phyloP scores from a whole-genome alignment of 2,329 filamentous ascomycete species.

The Venturia aucupariae region DNA sequence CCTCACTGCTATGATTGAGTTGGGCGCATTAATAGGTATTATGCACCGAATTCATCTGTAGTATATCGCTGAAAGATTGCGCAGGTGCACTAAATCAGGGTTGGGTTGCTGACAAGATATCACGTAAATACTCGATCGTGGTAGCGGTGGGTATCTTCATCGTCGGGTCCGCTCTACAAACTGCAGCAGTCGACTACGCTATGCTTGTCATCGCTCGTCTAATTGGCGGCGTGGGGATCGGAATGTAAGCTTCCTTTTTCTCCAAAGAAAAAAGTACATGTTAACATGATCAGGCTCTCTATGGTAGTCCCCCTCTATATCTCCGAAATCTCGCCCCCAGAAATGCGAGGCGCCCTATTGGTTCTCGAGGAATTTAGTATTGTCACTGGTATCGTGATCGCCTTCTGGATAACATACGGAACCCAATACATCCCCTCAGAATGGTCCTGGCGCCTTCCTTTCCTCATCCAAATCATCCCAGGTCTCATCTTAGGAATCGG shows the following conservation, averaged over 20 bases:
- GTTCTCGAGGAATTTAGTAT: constrained; percentile 41
- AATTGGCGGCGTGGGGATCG: constrained; percentile 44
- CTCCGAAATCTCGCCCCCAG: constrained; percentile 42
- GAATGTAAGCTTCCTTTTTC: constrained; percentile 31
- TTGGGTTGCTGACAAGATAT: constrained; percentile 44
- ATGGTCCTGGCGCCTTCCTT: constrained; percentile 39
- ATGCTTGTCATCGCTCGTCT: constrained; percentile 43
- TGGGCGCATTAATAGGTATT: constrained; percentile 36
- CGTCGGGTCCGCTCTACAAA: constrained; percentile 43
- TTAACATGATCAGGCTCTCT: not conserved
- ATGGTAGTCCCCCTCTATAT: constrained; percentile 44
- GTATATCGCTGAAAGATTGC: not conserved
- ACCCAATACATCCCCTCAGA: constrained; percentile 36
- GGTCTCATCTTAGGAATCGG: constrained; percentile 31
- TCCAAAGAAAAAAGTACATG: not conserved
- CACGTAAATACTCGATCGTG: constrained; percentile 43
- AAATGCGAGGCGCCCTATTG: constrained; percentile 39
- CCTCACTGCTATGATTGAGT: constrained; percentile 46
- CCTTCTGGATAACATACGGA: constrained; percentile 47
- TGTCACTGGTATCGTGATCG: constrained; percentile 39
- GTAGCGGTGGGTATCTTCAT: constrained; percentile 44
- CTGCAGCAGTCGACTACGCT: constrained; percentile 39
- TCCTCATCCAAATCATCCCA: constrained; percentile 37
- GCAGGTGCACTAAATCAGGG: constrained; percentile 25
- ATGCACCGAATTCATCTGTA: not conserved